phyloP scores from a whole-genome alignment of 345 rosid genomes.

The Acer yangbiense region DNA sequence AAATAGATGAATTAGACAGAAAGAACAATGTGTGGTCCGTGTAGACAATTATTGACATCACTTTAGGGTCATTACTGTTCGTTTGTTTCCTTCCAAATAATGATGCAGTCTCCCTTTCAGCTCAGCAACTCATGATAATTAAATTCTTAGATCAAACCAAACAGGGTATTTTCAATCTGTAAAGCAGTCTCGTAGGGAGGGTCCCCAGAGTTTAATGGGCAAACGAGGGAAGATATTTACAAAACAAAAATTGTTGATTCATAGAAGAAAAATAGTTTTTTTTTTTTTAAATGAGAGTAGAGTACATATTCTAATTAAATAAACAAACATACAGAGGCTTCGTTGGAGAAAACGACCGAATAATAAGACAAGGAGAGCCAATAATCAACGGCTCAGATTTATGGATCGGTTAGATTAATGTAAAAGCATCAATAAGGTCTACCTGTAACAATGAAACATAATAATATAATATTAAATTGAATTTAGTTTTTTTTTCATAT shows the following conservation, averaged over 20 bases:
- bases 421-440: too few relatives aligned
- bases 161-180: background rate
- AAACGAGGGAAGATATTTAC: too few relatives aligned
- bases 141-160: background rate
- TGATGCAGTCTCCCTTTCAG: background rate
- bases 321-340: background rate
- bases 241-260: too few relatives aligned
- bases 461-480: too few relatives aligned
- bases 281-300: too few relatives aligned
- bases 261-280: too few relatives aligned
- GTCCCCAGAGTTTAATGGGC: too few relatives aligned
- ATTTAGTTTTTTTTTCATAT: background rate
- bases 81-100: background rate
- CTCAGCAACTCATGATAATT: too few relatives aligned
- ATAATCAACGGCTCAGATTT: background rate
- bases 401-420: background rate
- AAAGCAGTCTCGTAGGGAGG: too few relatives aligned
- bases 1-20: background rate
- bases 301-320: background rate
- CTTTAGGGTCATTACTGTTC: background rate
- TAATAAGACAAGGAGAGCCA: background rate
- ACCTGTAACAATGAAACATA: too few relatives aligned
- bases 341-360: too few relatives aligned
- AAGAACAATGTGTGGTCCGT: too few relatives aligned
- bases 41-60: background rate